Base-by-base conservation (phyloP, 306 rosid genomes). In the Malus asiatica region DNA sequence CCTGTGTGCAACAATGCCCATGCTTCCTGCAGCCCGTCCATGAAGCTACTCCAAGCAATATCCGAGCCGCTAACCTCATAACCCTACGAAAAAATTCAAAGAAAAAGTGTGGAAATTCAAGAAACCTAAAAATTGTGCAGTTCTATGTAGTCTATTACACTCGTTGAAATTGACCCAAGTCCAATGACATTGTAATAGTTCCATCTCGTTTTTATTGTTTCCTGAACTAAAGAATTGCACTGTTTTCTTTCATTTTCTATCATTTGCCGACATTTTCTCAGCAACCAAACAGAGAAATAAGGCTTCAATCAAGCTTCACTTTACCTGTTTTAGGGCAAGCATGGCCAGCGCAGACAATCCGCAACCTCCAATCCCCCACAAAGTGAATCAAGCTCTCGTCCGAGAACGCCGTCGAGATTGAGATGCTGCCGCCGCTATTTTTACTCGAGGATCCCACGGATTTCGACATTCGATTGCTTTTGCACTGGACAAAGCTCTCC, bases 321-420 rank as follows among this genome's bases (percentile, higher is more conserved):
- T 75, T 40, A 79, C 87, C 69, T 79, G 79, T 72, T 83, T 76
- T 20, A 79, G 73, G 22, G 84, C 81, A 44, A 79, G 74, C 76
- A 72, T 72, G 61, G 83, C 73, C 66, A 76, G 75, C 8, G 82
- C 87, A 23, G 82, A 83, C 73, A 73, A 67, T n/a, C 84, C 87
- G 70, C 73, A 83, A 38, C 84, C 87, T 79, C 87, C 84, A 25
- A 76, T 45, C 4, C 84, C 84, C 87, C n/a, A 79, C 81, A 32
- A 83, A 79, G 73, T 76, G 84, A 73, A 83, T 71, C 68, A 83
- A 78, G 12, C 52, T 71, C 73, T 78, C 61, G 35, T 57, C 46
- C 70, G 70, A 23, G 67, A 53, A 53, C 66, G 42, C 55, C 65
- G 32, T 55, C 30, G 59, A 77, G 44, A 58, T 70, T 66, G 73